Conservation (phyloP, 2,329 filamentous ascomycete species). For the Sporothrix brasiliensis region DNA sequence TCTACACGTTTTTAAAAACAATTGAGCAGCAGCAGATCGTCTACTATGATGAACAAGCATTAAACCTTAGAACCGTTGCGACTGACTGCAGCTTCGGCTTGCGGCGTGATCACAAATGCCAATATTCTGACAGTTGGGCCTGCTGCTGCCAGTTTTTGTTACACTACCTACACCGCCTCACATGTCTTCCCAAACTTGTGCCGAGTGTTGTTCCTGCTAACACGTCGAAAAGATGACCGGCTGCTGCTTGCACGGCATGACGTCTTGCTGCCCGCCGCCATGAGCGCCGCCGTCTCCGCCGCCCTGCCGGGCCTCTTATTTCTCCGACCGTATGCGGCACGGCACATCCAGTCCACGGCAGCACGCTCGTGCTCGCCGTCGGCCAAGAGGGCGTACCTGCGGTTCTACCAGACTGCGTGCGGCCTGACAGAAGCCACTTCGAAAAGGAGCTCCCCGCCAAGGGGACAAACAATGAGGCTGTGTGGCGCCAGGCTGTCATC, state of each 20-base stretch:
- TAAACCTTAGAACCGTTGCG: slow-evolving; percentile 61
- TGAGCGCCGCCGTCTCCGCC: slow-evolving; percentile 34
- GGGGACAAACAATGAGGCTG: not conserved
- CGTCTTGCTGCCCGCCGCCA: slow-evolving; percentile 23
- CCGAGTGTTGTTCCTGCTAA: not conserved
- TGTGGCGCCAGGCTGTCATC: not conserved
- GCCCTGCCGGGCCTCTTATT: slow-evolving; percentile 49
- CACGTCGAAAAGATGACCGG: slow-evolving; percentile 15
- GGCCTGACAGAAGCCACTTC: not conserved
- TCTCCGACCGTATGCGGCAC: slow-evolving; percentile 59
- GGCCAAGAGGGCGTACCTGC: slow-evolving; percentile 49
- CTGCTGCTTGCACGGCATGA: slow-evolving; percentile 21
- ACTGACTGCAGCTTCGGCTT: slow-evolving; percentile 53
- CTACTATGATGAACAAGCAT: slow-evolving; percentile 54
- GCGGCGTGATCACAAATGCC: slow-evolving; percentile 59
- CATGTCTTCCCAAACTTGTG: not conserved
- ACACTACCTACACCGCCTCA: too few relatives aligned
- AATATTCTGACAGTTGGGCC: slow-evolving; percentile 43
- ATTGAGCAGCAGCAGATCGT: not conserved
- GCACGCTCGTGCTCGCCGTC: slow-evolving; percentile 34
- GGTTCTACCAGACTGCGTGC: slow-evolving; percentile 49
- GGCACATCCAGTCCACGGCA: slow-evolving; percentile 40
- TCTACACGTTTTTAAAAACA: too few relatives aligned
- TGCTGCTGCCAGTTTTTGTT: not conserved
- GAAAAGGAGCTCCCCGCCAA: not conserved